Evolutionary conservation across 768 basidiomycete genomes (phyloP).

Genomic region (Kwoniella sp.): DNA sequence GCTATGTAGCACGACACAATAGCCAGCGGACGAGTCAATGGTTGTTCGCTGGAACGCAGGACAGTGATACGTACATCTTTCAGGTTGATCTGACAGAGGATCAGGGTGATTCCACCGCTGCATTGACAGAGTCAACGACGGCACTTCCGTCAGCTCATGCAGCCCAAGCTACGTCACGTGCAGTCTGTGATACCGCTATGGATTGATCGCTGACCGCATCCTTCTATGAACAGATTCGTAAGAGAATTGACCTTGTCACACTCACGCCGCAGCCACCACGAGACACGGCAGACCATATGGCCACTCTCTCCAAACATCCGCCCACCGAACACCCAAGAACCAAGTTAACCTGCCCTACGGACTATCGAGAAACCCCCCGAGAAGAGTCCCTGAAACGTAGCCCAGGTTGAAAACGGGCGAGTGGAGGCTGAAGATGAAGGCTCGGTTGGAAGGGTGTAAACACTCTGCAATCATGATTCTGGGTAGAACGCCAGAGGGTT

Average conservation of each 20-base stretch:
- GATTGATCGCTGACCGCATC: too few species aligned
- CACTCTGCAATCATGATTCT: constrained; percentile 35
- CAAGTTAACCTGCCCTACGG: constrained; percentile 37
- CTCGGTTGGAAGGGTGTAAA: constrained; percentile 34
- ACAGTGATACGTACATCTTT: neutral
- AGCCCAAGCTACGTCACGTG: too few species aligned
- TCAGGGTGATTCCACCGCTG: neutral
- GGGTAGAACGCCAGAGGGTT: constrained; percentile 27
- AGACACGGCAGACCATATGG: constrained; percentile 46
- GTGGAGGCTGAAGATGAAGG: constrained; percentile 38
- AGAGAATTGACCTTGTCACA: too few species aligned
- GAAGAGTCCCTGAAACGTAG: constrained; percentile 30
- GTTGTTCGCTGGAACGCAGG: too few species aligned
- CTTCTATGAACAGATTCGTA: too few species aligned
- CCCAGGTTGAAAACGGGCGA: constrained; percentile 37
- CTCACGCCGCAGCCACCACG: constrained; percentile 26
- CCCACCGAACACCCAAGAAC: constrained; percentile 35
- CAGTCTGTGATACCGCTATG: too few species aligned
- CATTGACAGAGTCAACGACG: too few species aligned
- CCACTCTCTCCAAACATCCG: constrained; percentile 27
- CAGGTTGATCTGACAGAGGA: neutral
- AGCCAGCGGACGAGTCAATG: neutral
- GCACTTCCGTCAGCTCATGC: too few species aligned
- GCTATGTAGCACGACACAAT: too few species aligned
- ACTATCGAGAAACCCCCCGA: constrained; percentile 34